phyloP scores from a whole-genome alignment of 768 basidiomycete genomes.

The Multifurca ochricompacta region DNA sequence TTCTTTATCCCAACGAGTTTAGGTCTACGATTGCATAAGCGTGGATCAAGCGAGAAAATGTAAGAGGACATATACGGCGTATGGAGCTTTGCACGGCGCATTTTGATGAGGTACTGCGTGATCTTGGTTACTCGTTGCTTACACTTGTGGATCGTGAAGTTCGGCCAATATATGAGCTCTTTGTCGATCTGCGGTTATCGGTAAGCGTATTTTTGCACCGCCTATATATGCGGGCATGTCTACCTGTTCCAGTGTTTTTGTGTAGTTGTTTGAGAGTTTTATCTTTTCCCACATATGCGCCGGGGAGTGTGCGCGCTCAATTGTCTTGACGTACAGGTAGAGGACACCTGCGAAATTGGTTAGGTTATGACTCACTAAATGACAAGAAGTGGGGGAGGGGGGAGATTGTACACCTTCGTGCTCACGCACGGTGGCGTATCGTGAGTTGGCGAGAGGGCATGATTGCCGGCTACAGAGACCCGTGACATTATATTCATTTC shows the following conservation, averaged over 20 bases:
- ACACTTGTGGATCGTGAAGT: conserved; percentile 96
- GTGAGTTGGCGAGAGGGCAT: conserved; percentile 95
- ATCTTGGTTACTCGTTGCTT: conserved; percentile 99
- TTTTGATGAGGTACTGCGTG: conserved; percentile 97
- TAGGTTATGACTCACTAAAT: not conserved
- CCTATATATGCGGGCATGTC: not conserved
- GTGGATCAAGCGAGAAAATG: not conserved
- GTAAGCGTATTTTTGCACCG: not conserved
- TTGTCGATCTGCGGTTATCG: conserved; percentile 66
- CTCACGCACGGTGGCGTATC: conserved; percentile 97
- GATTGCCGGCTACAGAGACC: conserved; percentile 93
- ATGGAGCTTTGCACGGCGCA: conserved; percentile 82
- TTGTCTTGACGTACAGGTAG: conserved; percentile 95
- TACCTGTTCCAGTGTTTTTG: conserved; percentile 92
- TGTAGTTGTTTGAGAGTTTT: conserved; percentile 87
- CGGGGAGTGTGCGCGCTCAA: conserved; percentile 93
- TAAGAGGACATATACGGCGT: conserved; percentile 56
- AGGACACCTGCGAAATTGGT: conserved; percentile 50
- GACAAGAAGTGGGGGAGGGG: not conserved
- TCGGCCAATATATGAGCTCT: conserved; percentile 97
- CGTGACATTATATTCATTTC: conserved; percentile 98
- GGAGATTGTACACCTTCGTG: conserved; percentile 76
- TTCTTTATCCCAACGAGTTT: conserved; percentile 95
- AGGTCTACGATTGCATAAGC: conserved; percentile 43
- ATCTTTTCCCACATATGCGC: conserved; percentile 98